phyloP scores from a whole-genome alignment of 2,329 filamentous ascomycete species.

The Aciculosporium take region DNA sequence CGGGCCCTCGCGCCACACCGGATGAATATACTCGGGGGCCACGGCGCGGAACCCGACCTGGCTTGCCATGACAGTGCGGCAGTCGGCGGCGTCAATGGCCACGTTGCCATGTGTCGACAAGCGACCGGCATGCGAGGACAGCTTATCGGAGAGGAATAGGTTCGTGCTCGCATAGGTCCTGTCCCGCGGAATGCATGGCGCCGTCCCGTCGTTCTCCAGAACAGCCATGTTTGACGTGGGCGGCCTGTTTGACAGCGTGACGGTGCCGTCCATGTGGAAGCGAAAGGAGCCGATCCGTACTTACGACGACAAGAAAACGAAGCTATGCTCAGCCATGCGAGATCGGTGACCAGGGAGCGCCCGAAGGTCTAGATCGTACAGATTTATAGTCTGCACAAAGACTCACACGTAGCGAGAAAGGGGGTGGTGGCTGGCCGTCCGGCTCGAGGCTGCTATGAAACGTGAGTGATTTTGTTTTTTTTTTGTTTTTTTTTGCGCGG shows the following conservation, averaged over 20 bases:
- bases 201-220: neutral
- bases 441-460: too few species aligned
- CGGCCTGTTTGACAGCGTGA: neutral
- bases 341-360: too few species aligned
- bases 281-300: neutral
- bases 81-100: neutral
- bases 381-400: too few species aligned
- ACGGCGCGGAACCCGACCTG: neutral
- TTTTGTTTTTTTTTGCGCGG: too few species aligned
- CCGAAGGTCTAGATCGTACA: too few species aligned
- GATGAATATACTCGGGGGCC: slow-evolving; percentile 9
- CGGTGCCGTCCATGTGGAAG: neutral
- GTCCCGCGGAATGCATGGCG: neutral
- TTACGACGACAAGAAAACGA: neutral
- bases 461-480: too few species aligned
- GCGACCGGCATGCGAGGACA: neutral
- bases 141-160: neutral
- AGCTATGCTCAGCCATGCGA: too few species aligned
- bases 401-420: too few species aligned
- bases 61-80: neutral
- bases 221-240: neutral
- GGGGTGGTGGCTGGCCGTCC: too few species aligned
- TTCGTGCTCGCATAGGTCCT: neutral
- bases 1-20: slow-evolving; percentile 14
- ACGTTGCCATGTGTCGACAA: neutral